A percentile compares a stretch with the other conserved stretches of the same genome.
These are phyloP conservation scores for Neofusicoccum kwambonambiense DNA, from an alignment of 2,329 filamentous ascomycete species.

Conservation along the genomic window DNA sequence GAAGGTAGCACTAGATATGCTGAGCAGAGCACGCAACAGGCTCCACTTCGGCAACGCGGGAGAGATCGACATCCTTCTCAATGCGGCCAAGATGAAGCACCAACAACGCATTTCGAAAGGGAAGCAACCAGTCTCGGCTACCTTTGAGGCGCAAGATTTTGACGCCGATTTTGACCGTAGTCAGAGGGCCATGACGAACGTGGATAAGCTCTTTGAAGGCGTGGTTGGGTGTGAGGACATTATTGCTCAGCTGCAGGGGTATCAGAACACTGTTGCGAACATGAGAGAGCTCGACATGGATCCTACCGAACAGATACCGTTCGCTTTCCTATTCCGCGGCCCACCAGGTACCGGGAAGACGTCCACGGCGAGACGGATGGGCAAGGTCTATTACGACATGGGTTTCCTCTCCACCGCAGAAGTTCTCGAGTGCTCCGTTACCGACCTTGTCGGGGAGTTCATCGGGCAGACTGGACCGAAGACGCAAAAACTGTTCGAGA, in stretches of 20 bases:
- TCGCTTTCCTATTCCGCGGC: constrained; percentile 69
- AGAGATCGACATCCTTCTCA: constrained; percentile 69
- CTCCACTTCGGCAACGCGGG: constrained; percentile 71
- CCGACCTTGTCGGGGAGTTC: constrained; percentile 67
- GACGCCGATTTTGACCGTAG: constrained; percentile 60
- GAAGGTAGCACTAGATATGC: constrained; percentile 57
- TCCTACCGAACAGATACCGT: constrained; percentile 59
- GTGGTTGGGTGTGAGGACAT: constrained; percentile 59
- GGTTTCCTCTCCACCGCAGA: constrained; percentile 61
- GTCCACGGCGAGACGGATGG: constrained; percentile 70
- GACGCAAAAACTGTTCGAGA: constrained; percentile 59
- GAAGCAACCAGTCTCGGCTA: constrained; percentile 18
- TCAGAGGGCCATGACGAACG: constrained; percentile 48
- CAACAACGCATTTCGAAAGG: constrained; percentile 40
- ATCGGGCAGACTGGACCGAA: constrained; percentile 70
- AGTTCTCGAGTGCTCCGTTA: constrained; percentile 65
- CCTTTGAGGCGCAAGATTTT: constrained; percentile 53
- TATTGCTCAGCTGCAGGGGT: constrained; percentile 53
- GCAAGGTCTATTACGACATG: constrained; percentile 73
- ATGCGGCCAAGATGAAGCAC: constrained; percentile 54
- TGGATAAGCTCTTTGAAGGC: constrained; percentile 56
- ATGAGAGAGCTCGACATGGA: constrained; percentile 56
- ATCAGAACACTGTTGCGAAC: constrained; percentile 53
- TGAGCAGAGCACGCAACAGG: constrained; percentile 60
- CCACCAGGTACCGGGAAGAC: constrained; percentile 71